Percentiles rank a stretch among this genome's conserved stretches.
These are phyloP conservation scores for Fomitopsis serialis DNA, from an alignment of 768 basidiomycete genomes.

Conservation along the genomic window DNA sequence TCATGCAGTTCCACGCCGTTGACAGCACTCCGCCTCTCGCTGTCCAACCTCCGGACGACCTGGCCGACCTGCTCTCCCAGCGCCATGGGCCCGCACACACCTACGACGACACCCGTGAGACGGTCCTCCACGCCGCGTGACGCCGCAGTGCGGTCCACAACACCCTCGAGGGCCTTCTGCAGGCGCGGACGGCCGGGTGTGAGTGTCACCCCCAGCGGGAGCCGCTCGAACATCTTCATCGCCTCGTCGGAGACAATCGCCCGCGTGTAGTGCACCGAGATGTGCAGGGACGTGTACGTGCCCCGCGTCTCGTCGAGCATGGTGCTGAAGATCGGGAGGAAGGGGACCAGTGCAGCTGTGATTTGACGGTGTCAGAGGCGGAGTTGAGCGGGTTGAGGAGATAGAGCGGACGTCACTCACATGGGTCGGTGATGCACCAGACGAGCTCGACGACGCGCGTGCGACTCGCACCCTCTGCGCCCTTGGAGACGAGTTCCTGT, in stretches of 20 bases:
- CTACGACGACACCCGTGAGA: conserved; percentile 33
- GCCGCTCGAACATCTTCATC: conserved; percentile 5
- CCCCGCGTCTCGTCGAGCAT: conserved; percentile 29
- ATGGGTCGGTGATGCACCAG: conserved; percentile 44
- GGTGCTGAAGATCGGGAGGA: conserved; percentile 32
- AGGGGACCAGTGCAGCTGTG: conserved; percentile 31
- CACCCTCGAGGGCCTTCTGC: conserved; percentile 11
- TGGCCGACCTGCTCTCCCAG: conserved; percentile 33
- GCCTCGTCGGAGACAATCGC: conserved; percentile 9
- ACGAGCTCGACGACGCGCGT: conserved; percentile 45
- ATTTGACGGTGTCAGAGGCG: conserved; percentile 9
- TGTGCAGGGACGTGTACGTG: conserved; percentile 26
- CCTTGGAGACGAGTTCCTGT: conserved; percentile 43
- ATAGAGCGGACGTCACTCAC: conserved; percentile 23
- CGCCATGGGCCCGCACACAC: conserved; percentile 36
- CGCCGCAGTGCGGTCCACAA: conserved; percentile 20
- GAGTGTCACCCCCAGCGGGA: conserved; percentile 26
- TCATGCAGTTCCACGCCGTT: conserved; percentile 39
- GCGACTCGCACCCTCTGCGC: conserved; percentile 28
- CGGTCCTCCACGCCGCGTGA: conserved; percentile 10
- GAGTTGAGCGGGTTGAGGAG: no score
- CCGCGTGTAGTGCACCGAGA: conserved; percentile 44
- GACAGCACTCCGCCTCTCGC: conserved; percentile 26
- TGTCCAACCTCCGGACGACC: conserved; percentile 31
- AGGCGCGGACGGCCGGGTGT: conserved; percentile 22